Base-by-base conservation (phyloP, 2,329 filamentous ascomycete species). In the Botrytis sinoallii region DNA sequence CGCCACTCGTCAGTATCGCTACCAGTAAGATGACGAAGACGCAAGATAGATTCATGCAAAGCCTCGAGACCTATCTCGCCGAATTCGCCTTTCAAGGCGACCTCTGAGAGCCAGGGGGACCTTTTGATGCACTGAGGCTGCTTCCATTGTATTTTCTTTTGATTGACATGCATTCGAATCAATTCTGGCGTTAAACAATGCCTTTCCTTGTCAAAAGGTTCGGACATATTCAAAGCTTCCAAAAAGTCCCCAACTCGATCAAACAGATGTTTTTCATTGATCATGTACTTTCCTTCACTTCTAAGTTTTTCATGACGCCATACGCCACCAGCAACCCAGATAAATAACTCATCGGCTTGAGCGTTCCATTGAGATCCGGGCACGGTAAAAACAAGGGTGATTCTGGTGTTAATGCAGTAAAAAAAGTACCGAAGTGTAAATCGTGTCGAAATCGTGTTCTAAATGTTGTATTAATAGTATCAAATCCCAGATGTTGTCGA, bases 1-100 rank as follows among this genome's bases (percentile, higher is more conserved):
- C 0, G 0, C 46, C 46, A 12, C 4, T 52, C 1, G 14, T 0
- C 0, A 52, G 46, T 25, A 48, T 48, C 0, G 22, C 0, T 52
- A 9, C 10, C 46, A 52, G 0, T 0, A 52, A 0, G 12, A 55
- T 2, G 2, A 55, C 48, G 48, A 55, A 55, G 48, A 16, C 5
- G 4, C 25, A 0, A 55, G 25, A 12, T 55, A 55, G 48, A 16
- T n/a, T 55, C 2, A 55, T n/a, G 48, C 48, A 55, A 55, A 55
- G 1, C 48, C 25, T 7, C 0, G 25, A 55, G 48, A 1, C 48
- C 25, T 55, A 55, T 6, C 25, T 55, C 48, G 48, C 48, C 48
- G 4, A 52, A 52, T 3, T 52, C 25, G 3, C 48, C 48, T n/a
- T 52, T n/a, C 25, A 52, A 29, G n/a, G 1, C 0, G 0, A 29